These are phyloP conservation scores for Biancaea sappan DNA, from an alignment of 306 rosid species.

Conservation along the genomic window DNA sequence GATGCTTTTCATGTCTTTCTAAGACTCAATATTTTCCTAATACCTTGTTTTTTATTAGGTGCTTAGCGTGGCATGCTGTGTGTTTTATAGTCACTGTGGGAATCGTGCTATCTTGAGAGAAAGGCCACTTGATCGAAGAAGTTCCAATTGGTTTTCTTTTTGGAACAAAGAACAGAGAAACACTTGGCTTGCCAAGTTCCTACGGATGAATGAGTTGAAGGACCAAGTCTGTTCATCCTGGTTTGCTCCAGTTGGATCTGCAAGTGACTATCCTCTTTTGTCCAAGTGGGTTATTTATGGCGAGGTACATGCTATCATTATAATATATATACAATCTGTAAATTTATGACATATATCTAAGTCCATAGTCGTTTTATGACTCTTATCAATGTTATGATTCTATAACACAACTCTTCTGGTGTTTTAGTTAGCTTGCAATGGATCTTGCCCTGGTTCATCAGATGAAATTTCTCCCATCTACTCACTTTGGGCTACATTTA, in stretches of 20 bases:
- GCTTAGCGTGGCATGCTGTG: conserved; percentile 97
- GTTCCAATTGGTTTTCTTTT: conserved; percentile 68
- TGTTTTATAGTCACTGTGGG: conserved; percentile 98
- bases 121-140: conserved; percentile 53
- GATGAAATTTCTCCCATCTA: conserved; percentile 96
- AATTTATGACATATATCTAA: not conserved
- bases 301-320: conserved; percentile 61
- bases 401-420: conserved; percentile 22
- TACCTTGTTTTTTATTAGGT: conserved; percentile 58
- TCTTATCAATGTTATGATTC: not conserved
- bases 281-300: conserved; percentile 99
- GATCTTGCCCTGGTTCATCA: conserved; percentile 81
- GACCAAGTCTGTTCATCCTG: conserved; percentile 96
- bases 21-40: conserved; percentile 36
- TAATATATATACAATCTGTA: conserved; percentile 27
- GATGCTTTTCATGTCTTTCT: conserved; percentile 27
- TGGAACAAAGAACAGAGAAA: conserved; percentile 90
- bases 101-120: conserved; percentile 83
- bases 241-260: conserved; percentile 99
- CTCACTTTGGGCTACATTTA: conserved; percentile 98
- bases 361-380: not conserved
- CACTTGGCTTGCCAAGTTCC: conserved; percentile 85
- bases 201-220: conserved; percentile 84
- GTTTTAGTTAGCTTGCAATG: conserved; percentile 91
- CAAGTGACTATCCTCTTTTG: conserved; percentile 95